Evolutionary conservation across 1,284 basidiomycete genomes (phyloP), one percentile per base, ranked within the genome.

Genomic region (Leccinum olivaceoglutinosum): DNA sequence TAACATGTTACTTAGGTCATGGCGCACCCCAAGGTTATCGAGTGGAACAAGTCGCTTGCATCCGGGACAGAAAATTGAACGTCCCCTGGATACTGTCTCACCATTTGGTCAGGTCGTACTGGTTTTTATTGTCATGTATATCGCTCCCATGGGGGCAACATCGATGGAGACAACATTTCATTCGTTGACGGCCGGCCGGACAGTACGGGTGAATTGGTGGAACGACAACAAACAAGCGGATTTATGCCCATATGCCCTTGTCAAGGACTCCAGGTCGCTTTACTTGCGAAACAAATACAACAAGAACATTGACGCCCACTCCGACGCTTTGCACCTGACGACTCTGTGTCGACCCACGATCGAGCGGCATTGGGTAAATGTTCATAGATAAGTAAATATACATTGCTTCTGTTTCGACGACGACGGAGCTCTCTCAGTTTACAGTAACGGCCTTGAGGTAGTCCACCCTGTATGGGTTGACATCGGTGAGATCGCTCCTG

Each of bases 401-500:
- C 49, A 51, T 51, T 51, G 6, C 25, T 25, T 21, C 49, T 51
- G 18, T 51, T 51, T 51, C 49, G 49, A 51, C 4, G 3, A 49
- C 18, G n/a, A 44, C 2, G 18, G 21, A 51, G 7, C 7, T 51
- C 49, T 51, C 14, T 68, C 55, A 75, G 60, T 71, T 65, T 5
- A 79, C 77, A 29, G 77, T 68, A 21, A 85, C 74, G 57, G 68
- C 75, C 67, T 79, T 74, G 60, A 92, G 69, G 72, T 94, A 93
- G 16, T 81, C 78, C 18, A 84, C 55, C n/a, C 91, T 80, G 71
- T 82, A 84, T 6, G 80, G 77, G 68, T 91, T 89, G 16, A 60
- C 66, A 57, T 94, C 92, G 0, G 90, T 88, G 34, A 78, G 80
- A 1, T 72, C 65, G 58, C 81, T 78, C 10, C 92, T 83, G 71